Evolutionary conservation across 768 basidiomycete species (phyloP).

Genomic region (Hericium alpestre): DNA sequence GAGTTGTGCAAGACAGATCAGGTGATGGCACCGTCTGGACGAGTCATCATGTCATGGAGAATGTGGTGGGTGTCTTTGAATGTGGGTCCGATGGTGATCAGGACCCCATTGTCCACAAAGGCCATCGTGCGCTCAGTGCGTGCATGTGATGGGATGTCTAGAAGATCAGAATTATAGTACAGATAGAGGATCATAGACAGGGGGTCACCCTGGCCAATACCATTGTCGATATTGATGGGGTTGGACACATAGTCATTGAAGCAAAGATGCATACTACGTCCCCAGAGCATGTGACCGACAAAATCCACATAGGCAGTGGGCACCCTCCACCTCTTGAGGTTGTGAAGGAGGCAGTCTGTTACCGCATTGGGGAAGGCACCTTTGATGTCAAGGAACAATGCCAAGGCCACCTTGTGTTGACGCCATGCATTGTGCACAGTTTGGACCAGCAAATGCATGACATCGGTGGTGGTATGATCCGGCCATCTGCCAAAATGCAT

Average conservation of each 20-base stretch:
- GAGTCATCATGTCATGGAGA: not conserved
- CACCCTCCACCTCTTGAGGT: constrained; percentile 20
- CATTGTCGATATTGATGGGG: constrained; percentile 3
- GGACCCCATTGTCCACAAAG: not conserved
- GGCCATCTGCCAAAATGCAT: not conserved
- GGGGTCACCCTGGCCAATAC: constrained; percentile 17
- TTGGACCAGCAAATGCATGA: constrained; percentile 2
- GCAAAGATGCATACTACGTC: constrained; percentile 1
- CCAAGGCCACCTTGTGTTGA: constrained; percentile 21
- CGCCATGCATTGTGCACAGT: constrained; percentile 19
- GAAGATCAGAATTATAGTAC: constrained; percentile 16
- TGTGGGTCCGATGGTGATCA: constrained; percentile 16
- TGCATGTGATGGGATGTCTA: constrained; percentile 4
- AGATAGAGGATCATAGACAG: constrained; percentile 15
- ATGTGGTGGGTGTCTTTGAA: constrained; percentile 13
- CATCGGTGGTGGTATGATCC: not conserved
- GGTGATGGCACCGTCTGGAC: not conserved
- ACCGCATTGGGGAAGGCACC: constrained; percentile 33
- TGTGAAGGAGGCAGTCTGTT: constrained; percentile 20
- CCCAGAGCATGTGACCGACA: constrained; percentile 3
- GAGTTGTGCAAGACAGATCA: constrained; percentile 2
- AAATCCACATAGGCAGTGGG: constrained; percentile 16
- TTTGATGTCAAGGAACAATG: constrained; percentile 32
- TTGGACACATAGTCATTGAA: constrained; percentile 12
- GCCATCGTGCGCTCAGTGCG: not conserved